Evolutionary conservation across 1,284 basidiomycete species (phyloP).

Genomic region (Ceratobasidium sp.): DNA sequence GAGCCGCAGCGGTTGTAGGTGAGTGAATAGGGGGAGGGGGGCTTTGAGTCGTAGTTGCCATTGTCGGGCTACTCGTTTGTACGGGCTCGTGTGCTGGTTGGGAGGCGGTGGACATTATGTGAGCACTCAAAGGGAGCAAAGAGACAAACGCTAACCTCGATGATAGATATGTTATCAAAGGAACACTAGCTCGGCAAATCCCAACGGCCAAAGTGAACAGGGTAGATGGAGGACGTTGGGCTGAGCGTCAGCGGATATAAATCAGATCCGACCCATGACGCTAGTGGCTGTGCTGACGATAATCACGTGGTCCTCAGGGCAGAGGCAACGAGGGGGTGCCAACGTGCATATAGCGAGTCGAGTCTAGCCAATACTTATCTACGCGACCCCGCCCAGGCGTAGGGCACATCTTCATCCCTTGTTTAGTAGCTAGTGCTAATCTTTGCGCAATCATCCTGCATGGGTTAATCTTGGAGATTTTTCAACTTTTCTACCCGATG

Average conservation of each 20-base stretch:
- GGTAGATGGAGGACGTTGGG: slow-evolving; percentile 3
- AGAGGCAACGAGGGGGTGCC: slow-evolving; percentile 34
- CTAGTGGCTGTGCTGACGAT: slow-evolving; percentile 19
- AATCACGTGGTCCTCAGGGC: slow-evolving; percentile 40
- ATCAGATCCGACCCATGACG: slow-evolving; percentile 45
- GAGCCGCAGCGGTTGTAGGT: slow-evolving; percentile 61
- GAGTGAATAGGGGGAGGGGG: slow-evolving; percentile 32
- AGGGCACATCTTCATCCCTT: slow-evolving; percentile 30
- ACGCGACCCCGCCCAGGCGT: neutral
- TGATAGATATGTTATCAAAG: neutral
- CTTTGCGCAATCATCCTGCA: neutral
- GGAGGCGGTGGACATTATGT: neutral
- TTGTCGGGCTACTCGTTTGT: neutral
- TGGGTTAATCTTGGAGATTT: neutral
- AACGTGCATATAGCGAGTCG: slow-evolving; percentile 28
- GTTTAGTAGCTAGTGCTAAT: neutral
- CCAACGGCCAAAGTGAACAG: slow-evolving; percentile 18
- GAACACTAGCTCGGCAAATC: slow-evolving; percentile 16
- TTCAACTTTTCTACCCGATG: neutral
- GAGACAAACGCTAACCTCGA: slow-evolving; percentile 2
- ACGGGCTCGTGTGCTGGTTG: neutral
- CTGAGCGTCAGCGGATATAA: slow-evolving; percentile 42
- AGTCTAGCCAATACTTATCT: slow-evolving; percentile 21
- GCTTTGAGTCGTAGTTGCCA: slow-evolving; percentile 44
- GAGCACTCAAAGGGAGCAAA: neutral